A percentile compares a stretch with the other conserved stretches of the same genome.
phyloP scores from a whole-genome alignment of 176 grass and related monocot genomes.

The Aechmea fasciata region DNA sequence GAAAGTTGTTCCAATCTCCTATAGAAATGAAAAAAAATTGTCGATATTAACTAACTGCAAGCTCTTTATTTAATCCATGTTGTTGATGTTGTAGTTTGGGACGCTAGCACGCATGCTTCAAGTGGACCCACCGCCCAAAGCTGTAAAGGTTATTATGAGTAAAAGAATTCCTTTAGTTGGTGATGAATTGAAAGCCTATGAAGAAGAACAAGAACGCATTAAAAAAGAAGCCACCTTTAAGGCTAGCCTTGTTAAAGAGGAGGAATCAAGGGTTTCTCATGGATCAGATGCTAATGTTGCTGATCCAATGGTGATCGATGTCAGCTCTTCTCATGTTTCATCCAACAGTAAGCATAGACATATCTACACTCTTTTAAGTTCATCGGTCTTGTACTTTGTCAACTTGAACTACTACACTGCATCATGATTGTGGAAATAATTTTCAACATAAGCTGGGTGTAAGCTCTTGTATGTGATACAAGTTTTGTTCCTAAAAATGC shows the following conservation, averaged over 20 bases:
- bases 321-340: conserved; percentile 45
- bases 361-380: neutral
- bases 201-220: conserved; percentile 78
- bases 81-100: conserved; percentile 51
- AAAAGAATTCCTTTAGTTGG: conserved; percentile 80
- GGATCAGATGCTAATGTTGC: conserved; percentile 48
- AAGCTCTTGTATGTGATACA: neutral
- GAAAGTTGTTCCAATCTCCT: too few species aligned
- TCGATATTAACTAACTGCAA: neutral
- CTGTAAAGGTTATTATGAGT: conserved; percentile 90
- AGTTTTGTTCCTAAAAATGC: neutral
- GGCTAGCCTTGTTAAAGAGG: conserved; percentile 55
- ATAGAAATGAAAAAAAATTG: too few species aligned
- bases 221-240: conserved; percentile 76
- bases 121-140: conserved; percentile 95
- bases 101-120: conserved; percentile 98
- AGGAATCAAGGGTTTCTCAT: conserved; percentile 62
- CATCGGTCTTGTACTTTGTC: neutral
- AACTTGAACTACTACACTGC: neutral
- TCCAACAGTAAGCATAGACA: conserved; percentile 35
- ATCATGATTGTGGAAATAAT: conserved; percentile 2
- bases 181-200: conserved; percentile 83
- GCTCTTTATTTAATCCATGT: neutral
- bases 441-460: neutral
- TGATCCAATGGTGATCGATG: conserved; percentile 62